Evolutionary conservation across 371 early-diverging fungal genomes (phyloP), one percentile per base, ranked within the genome.

Genomic region (Basidiobolus meristosporus): DNA sequence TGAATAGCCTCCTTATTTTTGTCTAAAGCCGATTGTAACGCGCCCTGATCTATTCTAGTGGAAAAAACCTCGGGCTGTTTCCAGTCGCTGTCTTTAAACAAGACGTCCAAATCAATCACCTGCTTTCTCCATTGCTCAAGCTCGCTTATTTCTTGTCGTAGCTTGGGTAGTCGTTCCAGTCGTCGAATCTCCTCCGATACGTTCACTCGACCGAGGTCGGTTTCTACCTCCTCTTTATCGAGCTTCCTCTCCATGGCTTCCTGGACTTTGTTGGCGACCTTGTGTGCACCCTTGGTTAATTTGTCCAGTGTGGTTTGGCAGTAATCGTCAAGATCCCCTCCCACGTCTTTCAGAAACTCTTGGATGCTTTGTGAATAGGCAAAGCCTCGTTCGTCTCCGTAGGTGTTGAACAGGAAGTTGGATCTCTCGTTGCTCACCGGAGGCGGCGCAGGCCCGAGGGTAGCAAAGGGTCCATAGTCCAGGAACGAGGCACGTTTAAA

Each of bases 381-480:
- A 11, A 39, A 40, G 15, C 38, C 47, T 20, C 26, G 39, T 21
- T 42, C 42, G 31, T 47, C 47, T 2, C 47, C 47, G 20, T 36
- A 47, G 12, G 31, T 34, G 26, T 36, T 31, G 15, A 35, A 38
- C 14, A 47, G 12, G 22, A 38, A 38, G 1, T 36, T 32, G 26
- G 30, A 38, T 16, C 35, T 31, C 7, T 17, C 16, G 15, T 34
- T 30, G n/a, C 40, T 34, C 12, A 33, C 29, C 20, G 26, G 38
- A 6, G 45, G 41, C 5, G 34, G 21, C 1, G 37, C 38, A 5
- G 36, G 14, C 15, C 42, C 38, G 7, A 47, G 36, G 12, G 38
- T 41, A 1, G 43, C 47, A 38, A 14, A 42, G 10, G 47, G 47
- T 6, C 47, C 47, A 32, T 47, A 47, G 39, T 47, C 47, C 14